Conservation (phyloP, 495 filamentous ascomycete genomes). For the Penicillium daleae region DNA sequence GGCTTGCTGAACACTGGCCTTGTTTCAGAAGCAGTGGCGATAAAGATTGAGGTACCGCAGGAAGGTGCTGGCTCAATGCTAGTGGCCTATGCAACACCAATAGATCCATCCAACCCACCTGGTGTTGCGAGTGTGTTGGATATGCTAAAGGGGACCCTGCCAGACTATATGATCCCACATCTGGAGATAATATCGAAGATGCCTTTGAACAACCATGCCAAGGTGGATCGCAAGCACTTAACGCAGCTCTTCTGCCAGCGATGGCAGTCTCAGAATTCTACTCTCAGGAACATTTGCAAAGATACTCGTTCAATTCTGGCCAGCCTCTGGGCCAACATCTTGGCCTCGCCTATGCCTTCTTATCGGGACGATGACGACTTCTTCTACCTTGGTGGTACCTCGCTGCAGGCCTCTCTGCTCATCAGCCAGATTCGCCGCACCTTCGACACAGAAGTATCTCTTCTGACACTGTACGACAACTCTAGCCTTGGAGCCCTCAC, state of each 20-base stretch:
- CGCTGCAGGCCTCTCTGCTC: slow-evolving; percentile 14
- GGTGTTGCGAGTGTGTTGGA: neutral
- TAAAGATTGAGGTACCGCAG: slow-evolving; percentile 4
- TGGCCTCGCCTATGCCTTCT: neutral
- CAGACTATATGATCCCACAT: slow-evolving; percentile 22
- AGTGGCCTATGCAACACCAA: slow-evolving; percentile 14
- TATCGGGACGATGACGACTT: slow-evolving; percentile 12
- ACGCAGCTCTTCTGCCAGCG: neutral
- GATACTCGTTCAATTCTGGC: neutral
- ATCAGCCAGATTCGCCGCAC: slow-evolving; percentile 12
- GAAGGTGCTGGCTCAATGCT: slow-evolving; percentile 19
- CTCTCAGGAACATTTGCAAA: neutral
- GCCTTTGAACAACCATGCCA: slow-evolving; percentile 21
- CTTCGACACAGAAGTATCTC: slow-evolving; percentile 4
- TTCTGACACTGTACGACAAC: slow-evolving; percentile 18
- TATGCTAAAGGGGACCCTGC: slow-evolving; percentile 5
- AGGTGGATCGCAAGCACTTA: slow-evolving; percentile 25
- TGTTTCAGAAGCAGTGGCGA: slow-evolving; percentile 12
- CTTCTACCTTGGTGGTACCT: slow-evolving; percentile 19
- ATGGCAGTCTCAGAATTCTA: too few species aligned
- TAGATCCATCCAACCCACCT: neutral
- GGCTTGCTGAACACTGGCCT: slow-evolving; percentile 9
- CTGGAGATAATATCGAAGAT: slow-evolving; percentile 19
- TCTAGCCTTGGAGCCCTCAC: neutral
- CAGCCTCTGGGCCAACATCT: slow-evolving; percentile 9